Evolutionary conservation across 169 alveolate species (phyloP).

Genomic region (Eimeria praecox): DNA sequence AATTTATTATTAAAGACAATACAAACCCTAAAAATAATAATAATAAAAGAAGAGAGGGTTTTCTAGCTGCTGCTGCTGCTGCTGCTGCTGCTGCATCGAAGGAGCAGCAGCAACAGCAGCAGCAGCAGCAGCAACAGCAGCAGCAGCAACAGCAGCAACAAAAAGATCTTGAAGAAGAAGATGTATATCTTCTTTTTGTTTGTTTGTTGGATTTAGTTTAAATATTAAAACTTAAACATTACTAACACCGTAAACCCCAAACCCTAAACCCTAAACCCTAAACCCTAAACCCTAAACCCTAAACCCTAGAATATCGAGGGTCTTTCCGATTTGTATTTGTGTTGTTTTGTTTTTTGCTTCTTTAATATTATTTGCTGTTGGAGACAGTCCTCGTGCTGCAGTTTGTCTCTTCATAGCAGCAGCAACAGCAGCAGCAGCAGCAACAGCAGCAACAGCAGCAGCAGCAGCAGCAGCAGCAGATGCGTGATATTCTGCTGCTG

Average conservation of each 20-base stretch:
- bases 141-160: not conserved
- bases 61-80: slow-evolving; percentile 33
- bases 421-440: slow-evolving; percentile 15
- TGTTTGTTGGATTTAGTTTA: not conserved
- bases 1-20: no score
- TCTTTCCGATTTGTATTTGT: no score
- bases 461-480: not conserved
- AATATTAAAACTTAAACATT: no score
- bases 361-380: not conserved
- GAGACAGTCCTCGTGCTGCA: not conserved
- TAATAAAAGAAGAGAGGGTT: no score
- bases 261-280: not conserved
- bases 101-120: not conserved
- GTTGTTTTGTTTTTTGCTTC: not conserved
- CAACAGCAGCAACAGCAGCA: not conserved
- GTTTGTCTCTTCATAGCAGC: not conserved
- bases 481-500: not conserved
- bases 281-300: slow-evolving; percentile 3
- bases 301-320: not conserved
- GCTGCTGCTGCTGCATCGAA: slow-evolving; percentile 8
- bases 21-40: no score
- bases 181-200: no score
- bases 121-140: slow-evolving; percentile 10
- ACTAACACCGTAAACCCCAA: not conserved
- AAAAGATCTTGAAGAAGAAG: not conserved